phyloP scores from a whole-genome alignment of 805 yeast species.

The Starmerella ratchasimensis region DNA sequence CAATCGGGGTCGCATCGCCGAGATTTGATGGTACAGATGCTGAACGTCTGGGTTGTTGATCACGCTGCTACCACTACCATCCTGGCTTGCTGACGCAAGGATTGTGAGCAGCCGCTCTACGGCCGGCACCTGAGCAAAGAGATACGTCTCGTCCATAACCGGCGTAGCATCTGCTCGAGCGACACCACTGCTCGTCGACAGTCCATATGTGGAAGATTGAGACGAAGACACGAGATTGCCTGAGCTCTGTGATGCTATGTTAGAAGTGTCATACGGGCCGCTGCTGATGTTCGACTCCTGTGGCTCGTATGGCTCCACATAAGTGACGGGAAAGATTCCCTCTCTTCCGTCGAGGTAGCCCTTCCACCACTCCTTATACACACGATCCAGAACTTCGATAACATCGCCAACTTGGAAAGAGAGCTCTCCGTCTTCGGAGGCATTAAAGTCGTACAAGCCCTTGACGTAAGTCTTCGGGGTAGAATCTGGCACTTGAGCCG shows the following conservation, averaged over 20 bases:
- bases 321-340: slow-evolving; percentile 87
- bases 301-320: slow-evolving; percentile 35
- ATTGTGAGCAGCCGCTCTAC: slow-evolving; percentile 58
- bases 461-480: slow-evolving; percentile 38
- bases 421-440: slow-evolving; percentile 74
- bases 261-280: too few relatives aligned
- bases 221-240: too few relatives aligned
- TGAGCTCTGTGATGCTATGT: too few relatives aligned
- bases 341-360: slow-evolving; percentile 69
- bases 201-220: too few relatives aligned
- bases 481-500: not conserved
- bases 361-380: slow-evolving; percentile 90
- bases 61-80: slow-evolving; percentile 24
- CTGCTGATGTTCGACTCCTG: not conserved
- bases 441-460: slow-evolving; percentile 69
- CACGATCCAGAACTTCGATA: slow-evolving; percentile 73
- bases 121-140: slow-evolving; percentile 43
- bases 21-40: slow-evolving; percentile 53
- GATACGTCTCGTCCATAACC: slow-evolving; percentile 32
- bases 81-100: slow-evolving; percentile 30
- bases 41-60: slow-evolving; percentile 56
- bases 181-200: too few relatives aligned
- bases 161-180: too few relatives aligned
- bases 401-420: slow-evolving; percentile 79
- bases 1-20: slow-evolving; percentile 60